Conservation (phyloP, 1,284 basidiomycete species). For the Cutaneotrichosporon arboriforme region DNA sequence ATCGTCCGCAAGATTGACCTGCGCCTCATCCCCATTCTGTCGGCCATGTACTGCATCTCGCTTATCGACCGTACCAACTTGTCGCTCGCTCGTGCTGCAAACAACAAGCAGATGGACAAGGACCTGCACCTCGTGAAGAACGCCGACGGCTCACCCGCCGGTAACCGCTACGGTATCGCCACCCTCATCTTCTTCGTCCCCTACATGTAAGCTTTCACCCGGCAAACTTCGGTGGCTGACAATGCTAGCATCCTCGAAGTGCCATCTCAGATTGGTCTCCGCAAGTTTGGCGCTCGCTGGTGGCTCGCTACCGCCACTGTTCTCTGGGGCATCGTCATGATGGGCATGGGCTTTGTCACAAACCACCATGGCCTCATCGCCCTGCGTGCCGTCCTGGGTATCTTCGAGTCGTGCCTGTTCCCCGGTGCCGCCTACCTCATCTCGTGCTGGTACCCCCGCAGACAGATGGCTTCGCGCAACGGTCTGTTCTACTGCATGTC, state of each 20-base stretch:
- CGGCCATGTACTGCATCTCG: constrained; percentile 16
- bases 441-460: constrained; percentile 49
- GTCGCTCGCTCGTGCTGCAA: constrained; percentile 16
- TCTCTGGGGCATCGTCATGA: constrained; percentile 43
- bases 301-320: constrained; percentile 17
- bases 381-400: constrained; percentile 20
- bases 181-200: constrained; percentile 43
- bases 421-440: constrained; percentile 47
- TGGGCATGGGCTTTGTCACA: constrained; percentile 34
- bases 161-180: constrained; percentile 43
- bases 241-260: constrained; percentile 44
- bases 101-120: constrained; percentile 22
- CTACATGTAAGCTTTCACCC: constrained; percentile 37
- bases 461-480: constrained; percentile 43
- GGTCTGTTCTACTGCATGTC: constrained; percentile 47
- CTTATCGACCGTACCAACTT: constrained; percentile 26
- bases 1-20: constrained; percentile 14
- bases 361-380: constrained; percentile 27
- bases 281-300: constrained; percentile 18
- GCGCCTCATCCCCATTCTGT: constrained; percentile 17
- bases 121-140: constrained; percentile 26
- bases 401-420: constrained; percentile 42
- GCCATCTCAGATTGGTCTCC: constrained; percentile 23
- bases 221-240: constrained; percentile 13
- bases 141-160: constrained; percentile 18